Conservation (phyloP, 768 basidiomycete genomes). For the Saitozyma sp. region DNA sequence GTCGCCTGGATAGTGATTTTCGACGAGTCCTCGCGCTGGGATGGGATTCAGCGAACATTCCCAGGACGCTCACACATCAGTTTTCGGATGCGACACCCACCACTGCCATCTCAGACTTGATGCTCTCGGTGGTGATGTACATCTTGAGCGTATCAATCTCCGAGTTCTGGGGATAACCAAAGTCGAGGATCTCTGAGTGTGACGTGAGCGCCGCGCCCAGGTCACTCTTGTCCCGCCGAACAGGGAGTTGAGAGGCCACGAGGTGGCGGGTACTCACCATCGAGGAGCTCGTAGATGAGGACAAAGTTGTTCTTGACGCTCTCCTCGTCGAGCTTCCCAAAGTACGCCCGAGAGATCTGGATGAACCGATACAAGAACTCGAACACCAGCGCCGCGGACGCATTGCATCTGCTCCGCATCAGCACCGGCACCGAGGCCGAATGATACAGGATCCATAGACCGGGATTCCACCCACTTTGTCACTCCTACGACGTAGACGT, state of each 20-base stretch:
- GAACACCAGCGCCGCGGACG: slow-evolving; percentile 95
- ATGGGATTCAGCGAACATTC: not conserved
- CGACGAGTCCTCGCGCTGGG: slow-evolving; percentile 83
- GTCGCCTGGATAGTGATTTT: slow-evolving; percentile 98
- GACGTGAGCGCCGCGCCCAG: no score
- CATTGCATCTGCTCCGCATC: slow-evolving; percentile 71
- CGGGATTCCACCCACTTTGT: slow-evolving; percentile 73
- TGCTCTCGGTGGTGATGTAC: slow-evolving; percentile 96
- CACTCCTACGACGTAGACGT: slow-evolving; percentile 90
- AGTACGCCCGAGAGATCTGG: slow-evolving; percentile 90
- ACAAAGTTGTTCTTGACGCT: slow-evolving; percentile 99
- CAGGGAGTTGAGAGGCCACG: not conserved
- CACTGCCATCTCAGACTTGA: slow-evolving; percentile 79
- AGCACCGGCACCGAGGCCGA: not conserved
- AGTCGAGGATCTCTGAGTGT: slow-evolving; percentile 85
- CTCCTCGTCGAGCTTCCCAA: slow-evolving; percentile 97
- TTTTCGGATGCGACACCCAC: slow-evolving; percentile 56
- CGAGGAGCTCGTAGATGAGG: slow-evolving; percentile 94
- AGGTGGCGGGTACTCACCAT: no score
- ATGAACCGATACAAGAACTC: slow-evolving; percentile 98
- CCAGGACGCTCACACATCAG: not conserved
- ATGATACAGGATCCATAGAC: not conserved
- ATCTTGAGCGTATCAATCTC: slow-evolving; percentile 96
- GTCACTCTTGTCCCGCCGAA: slow-evolving; percentile 9
- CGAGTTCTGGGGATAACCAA: slow-evolving; percentile 98